Percentiles rank a stretch among this genome's conserved stretches.
Conservation (phyloP, 768 basidiomycete species). For the Mycena capillaripes region DNA sequence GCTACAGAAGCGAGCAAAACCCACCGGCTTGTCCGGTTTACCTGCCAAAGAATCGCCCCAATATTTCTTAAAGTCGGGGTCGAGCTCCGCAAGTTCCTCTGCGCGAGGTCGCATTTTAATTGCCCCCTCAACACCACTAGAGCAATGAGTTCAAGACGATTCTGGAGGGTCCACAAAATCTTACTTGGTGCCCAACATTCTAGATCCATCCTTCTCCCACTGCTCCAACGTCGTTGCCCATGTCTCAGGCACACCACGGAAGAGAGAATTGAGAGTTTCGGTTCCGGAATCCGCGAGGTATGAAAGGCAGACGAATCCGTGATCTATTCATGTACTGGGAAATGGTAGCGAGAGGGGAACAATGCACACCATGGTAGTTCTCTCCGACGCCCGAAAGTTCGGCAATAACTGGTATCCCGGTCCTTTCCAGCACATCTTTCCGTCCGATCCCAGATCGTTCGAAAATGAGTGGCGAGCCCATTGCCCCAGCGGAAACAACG, state of each 20-base stretch:
- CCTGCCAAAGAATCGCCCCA: constrained; percentile 52
- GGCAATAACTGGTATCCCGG: constrained; percentile 45
- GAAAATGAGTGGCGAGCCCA: constrained; percentile 58
- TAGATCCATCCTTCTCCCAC: constrained; percentile 50
- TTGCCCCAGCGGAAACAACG: constrained; percentile 54
- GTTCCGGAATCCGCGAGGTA: constrained; percentile 15
- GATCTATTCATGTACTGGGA: constrained; percentile 14
- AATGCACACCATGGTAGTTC: constrained; percentile 40
- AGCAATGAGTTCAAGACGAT: background rate
- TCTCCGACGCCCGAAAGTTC: constrained; percentile 60
- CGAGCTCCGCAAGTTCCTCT: constrained; percentile 53
- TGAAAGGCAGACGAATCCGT: constrained; percentile 9
- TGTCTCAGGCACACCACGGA: constrained; percentile 27
- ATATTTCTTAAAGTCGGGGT: constrained; percentile 46
- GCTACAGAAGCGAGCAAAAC: constrained; percentile 45
- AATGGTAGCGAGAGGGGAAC: too few species aligned
- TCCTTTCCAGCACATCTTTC: constrained; percentile 42
- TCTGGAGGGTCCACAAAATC: background rate
- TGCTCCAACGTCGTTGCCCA: constrained; percentile 33
- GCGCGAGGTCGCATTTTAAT: constrained; percentile 57
- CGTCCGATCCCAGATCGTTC: constrained; percentile 65
- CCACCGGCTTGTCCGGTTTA: constrained; percentile 57
- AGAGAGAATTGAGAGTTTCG: constrained; percentile 23
- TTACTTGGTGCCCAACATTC: constrained; percentile 54
- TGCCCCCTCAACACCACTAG: constrained; percentile 53